These are phyloP conservation scores for Boletus tomentosulus DNA, from an alignment of 768 basidiomycete species.

Conservation along the genomic window DNA sequence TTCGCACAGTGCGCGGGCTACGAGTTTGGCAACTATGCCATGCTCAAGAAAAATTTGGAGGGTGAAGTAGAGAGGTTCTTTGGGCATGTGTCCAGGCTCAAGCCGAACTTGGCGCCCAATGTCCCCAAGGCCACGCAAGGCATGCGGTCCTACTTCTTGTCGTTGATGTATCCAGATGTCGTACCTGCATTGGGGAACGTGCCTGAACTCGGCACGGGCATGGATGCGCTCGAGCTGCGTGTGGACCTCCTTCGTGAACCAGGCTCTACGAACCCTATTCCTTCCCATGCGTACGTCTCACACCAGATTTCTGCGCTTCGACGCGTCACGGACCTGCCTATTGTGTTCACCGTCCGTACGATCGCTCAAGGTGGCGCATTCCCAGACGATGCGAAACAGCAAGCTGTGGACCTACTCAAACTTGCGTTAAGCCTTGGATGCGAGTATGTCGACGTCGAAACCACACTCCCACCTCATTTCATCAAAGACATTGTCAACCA, in stretches of 20 bases:
- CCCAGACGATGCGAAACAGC: conserved; percentile 71
- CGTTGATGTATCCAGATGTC: conserved; percentile 88
- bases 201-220: conserved; percentile 75
- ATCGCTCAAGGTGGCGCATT: conserved; percentile 87
- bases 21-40: no score
- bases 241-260: no score
- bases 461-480: conserved; percentile 58
- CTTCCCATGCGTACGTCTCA: no score
- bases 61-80: conserved; percentile 83
- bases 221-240: conserved; percentile 91
- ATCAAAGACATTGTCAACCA: no score
- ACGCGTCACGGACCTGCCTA: no score
- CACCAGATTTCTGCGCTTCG: no score
- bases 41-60: conserved; percentile 29
- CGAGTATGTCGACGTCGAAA: conserved; percentile 93
- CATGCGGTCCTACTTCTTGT: conserved; percentile 82
- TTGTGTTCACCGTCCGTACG: conserved; percentile 77
- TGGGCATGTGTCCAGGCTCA: conserved; percentile 75
- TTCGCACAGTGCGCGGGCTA: no score
- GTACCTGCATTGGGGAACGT: conserved; percentile 63
- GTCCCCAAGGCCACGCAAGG: conserved; percentile 36
- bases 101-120: conserved; percentile 60
- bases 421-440: conserved; percentile 79
- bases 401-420: no score
- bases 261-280: no score